phyloP scores from a whole-genome alignment of 2,329 filamentous ascomycete genomes.

The Colletotrichum noveboracense region DNA sequence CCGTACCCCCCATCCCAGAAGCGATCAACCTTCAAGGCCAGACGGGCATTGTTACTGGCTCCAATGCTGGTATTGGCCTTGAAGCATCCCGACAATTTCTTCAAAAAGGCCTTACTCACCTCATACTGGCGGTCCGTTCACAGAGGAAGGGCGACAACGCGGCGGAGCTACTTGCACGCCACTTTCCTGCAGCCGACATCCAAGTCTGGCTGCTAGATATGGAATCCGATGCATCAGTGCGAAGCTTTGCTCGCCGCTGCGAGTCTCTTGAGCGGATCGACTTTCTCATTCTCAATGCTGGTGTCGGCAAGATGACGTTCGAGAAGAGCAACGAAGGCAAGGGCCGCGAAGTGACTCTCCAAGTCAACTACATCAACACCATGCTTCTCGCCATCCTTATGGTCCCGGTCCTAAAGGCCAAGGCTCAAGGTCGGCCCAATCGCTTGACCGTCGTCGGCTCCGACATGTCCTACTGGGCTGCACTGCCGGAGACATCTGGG shows the following conservation, averaged over 20 bases:
- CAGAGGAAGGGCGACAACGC: constrained; percentile 45
- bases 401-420: constrained; percentile 34
- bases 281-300: constrained; percentile 40
- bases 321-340: constrained; percentile 29
- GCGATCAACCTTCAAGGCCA: background rate
- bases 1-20: background rate
- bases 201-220: constrained; percentile 50
- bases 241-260: constrained; percentile 37
- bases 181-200: constrained; percentile 32
- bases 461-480: constrained; percentile 24
- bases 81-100: background rate
- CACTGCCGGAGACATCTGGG: constrained; percentile 21
- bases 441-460: constrained; percentile 31
- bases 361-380: constrained; percentile 58
- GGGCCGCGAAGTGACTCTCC: constrained; percentile 47
- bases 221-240: constrained; percentile 39
- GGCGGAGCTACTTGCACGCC: constrained; percentile 31
- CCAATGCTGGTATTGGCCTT: background rate
- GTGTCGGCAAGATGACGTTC: constrained; percentile 27
- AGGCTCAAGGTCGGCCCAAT: constrained; percentile 17
- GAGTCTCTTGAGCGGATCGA: constrained; percentile 39
- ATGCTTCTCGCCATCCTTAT: constrained; percentile 46
- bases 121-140: constrained; percentile 54
- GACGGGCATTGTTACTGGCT: background rate
- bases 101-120: constrained; percentile 34